These are phyloP conservation scores for Termitomyces sp. DNA, from an alignment of 768 basidiomycete species.

Conservation along the genomic window DNA sequence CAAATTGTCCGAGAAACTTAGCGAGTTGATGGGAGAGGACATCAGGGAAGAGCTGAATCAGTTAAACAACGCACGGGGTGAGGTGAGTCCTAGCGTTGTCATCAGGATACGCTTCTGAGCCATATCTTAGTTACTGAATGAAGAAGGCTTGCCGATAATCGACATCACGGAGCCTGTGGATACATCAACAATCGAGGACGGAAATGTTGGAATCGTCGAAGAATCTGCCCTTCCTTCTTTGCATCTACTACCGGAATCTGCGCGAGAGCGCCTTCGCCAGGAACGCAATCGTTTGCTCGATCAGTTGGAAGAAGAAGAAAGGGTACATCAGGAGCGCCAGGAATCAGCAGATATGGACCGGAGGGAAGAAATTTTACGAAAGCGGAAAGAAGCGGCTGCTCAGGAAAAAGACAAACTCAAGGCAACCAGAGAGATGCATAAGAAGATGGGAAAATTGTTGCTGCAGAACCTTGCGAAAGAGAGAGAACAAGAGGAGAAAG, in stretches of 20 bases:
- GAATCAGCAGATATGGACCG: constrained; percentile 33
- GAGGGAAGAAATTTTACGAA: constrained; percentile 41
- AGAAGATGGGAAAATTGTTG: constrained; percentile 73
- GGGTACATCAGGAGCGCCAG: constrained; percentile 33
- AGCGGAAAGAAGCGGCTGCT: constrained; percentile 41
- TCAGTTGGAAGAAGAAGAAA: constrained; percentile 67
- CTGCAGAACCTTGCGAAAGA: constrained; percentile 38
- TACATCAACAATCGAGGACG: constrained; percentile 11
- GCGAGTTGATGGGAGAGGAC: constrained; percentile 47
- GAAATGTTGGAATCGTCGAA: constrained; percentile 19
- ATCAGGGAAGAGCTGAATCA: constrained; percentile 24
- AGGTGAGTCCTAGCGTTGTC: constrained; percentile 42
- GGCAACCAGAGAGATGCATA: constrained; percentile 52
- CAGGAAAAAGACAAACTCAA: constrained; percentile 32
- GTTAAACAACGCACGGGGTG: constrained; percentile 47
- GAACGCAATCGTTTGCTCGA: constrained; percentile 64
- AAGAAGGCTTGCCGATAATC: constrained; percentile 75
- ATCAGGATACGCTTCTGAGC: constrained; percentile 13
- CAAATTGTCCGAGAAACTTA: constrained; percentile 54
- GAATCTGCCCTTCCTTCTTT: constrained; percentile 44
- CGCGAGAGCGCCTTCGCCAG: constrained; percentile 44
- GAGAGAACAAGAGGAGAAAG: constrained; percentile 31
- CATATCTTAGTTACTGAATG: constrained; percentile 53
- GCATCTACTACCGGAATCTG: constrained; percentile 35
- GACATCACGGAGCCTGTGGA: constrained; percentile 63